phyloP scores from a whole-genome alignment of 2,329 filamentous ascomycete genomes.

The Exophiala phaeomuriformis region DNA sequence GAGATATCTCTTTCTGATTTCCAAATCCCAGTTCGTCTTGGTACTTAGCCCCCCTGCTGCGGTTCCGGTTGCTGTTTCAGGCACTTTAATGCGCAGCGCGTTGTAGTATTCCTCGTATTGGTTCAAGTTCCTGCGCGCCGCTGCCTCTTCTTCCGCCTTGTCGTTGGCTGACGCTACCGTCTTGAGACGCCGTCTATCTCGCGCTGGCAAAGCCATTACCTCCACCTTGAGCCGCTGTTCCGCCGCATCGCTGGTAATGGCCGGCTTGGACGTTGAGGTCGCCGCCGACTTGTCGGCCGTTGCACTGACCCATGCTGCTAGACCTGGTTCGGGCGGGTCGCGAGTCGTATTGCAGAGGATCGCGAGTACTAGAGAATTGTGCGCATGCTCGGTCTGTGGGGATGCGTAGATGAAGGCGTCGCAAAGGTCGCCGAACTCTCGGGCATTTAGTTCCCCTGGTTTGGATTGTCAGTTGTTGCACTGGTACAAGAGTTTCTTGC shows the following conservation, averaged over 20 bases:
- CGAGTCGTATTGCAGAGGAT: conserved; percentile 53
- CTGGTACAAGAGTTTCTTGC: neutral
- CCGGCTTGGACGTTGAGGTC: conserved; percentile 41
- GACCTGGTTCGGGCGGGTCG: conserved; percentile 55
- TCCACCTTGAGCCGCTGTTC: conserved; percentile 58
- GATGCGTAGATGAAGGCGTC: conserved; percentile 49
- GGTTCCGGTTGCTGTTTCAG: conserved; percentile 51
- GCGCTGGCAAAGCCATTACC: conserved; percentile 54
- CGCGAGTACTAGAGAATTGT: conserved; percentile 55
- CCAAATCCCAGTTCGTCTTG: conserved; percentile 65
- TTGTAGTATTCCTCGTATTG: conserved; percentile 38
- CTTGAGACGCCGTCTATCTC: conserved; percentile 54
- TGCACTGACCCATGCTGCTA: conserved; percentile 55
- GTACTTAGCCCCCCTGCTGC: conserved; percentile 55
- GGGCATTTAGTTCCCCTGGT: conserved; percentile 53
- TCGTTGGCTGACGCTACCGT: conserved; percentile 26
- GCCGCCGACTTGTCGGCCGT: conserved; percentile 48
- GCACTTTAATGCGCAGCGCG: conserved; percentile 44
- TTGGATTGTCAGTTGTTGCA: conserved; percentile 2
- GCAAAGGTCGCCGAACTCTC: conserved; percentile 52
- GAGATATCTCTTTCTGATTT: conserved; percentile 58
- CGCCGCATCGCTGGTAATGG: conserved; percentile 50
- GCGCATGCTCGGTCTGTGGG: conserved; percentile 49
- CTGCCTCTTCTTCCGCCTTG: conserved; percentile 22
- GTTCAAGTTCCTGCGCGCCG: conserved; percentile 24